Base-by-base conservation (phyloP, 768 basidiomycete species). In the Boletus edulis region DNA sequence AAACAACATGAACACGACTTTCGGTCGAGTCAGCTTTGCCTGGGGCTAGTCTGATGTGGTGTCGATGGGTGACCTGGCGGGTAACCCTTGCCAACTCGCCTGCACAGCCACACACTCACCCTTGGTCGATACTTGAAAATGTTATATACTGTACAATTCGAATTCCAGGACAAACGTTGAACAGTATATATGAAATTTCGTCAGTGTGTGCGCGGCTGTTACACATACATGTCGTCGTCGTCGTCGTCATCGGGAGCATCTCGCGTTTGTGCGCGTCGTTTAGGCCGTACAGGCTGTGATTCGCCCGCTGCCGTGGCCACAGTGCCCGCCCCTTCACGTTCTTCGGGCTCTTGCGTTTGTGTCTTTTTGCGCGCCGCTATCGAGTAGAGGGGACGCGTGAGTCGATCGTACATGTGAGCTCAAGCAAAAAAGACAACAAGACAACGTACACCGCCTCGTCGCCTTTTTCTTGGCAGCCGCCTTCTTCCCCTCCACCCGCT, bases 401-500 rank as follows among this genome's bases (percentile, higher is more conserved):
- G 49, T 35, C 17, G 17, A 29, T 29, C 29, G 9, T 29, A 8
- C 29, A 29, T 29, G 29, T 29, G 8, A 29, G 27, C 27, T 29
- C 27, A 29, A 29, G 27, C 7, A 29, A 29, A 29, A 8, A 29
- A 29, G 27, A 29, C 27, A 29, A 29, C 9, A 29, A 29, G 13
- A 17, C 1, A 1, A 53, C 52, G 6, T 48, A 81, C 81, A 72
- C 58, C 75, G 71, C 20, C 76, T 67, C 6, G 83, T 80, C 11
- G 86, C 87, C 67, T 86, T 91, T 72, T 84, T 89, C 18, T 79
- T 82, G 4, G 91, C 90, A 6, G 86, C 88, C 50, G 87, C 81
- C 49, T 81, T 91, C 78, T 92, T 94, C 54, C 85, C 83, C 64
- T 88, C 80, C 14, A 91, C 93, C 31, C 90, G 83, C 62, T 88